Base-by-base conservation (phyloP, 306 rosid species). In the Cucumis sativus region DNA sequence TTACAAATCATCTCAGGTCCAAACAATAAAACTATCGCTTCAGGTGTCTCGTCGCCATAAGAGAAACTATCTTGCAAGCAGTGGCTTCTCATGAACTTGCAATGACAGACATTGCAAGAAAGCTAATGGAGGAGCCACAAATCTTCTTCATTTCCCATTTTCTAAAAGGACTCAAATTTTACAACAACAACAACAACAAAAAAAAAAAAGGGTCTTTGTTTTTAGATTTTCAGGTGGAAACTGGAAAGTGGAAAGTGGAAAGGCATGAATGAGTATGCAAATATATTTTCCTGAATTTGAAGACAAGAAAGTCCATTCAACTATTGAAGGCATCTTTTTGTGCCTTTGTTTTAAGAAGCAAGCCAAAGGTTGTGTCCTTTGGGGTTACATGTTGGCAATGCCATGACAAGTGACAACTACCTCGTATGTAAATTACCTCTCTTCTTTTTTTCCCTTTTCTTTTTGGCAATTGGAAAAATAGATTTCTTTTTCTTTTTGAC, bases 1-100 rank as follows among this genome's bases (percentile, higher is more conserved):
- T 16, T 82, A 82, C 73, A 90, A 80, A 83, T 82, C 91, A 55
- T 86, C 89, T 47, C 83, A 57, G 68, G 64, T 65, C 78, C 74
- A 78, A 39, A 89, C 94, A 8, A 89, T 96, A 80, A 96, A 91
- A 85, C 94, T 96, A 67, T 82, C 85, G 37, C 79, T 94, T 63
- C 96, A 89, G 35, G 61, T 75, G 30, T 87, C 92, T 75, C 88
- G 83, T 61, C 82, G 35, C 41, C 39, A 51, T 51, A 28, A 28
- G 60, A 73, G 80, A 57, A 85, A 33, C 71, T 55, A 76, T 80
- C 70, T 71, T 75, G 84, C 73, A 76, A 82, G 76, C 82, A 75
- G 37, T 58, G 82, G 63, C 78, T 68, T 80, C 76, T 62, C 77
- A 12, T 78, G 80, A 86, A 25, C 37, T 25, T 49, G 55, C 37